phyloP scores from a whole-genome alignment of 2,329 filamentous ascomycete species.

The Xenoacremonium recifei region DNA sequence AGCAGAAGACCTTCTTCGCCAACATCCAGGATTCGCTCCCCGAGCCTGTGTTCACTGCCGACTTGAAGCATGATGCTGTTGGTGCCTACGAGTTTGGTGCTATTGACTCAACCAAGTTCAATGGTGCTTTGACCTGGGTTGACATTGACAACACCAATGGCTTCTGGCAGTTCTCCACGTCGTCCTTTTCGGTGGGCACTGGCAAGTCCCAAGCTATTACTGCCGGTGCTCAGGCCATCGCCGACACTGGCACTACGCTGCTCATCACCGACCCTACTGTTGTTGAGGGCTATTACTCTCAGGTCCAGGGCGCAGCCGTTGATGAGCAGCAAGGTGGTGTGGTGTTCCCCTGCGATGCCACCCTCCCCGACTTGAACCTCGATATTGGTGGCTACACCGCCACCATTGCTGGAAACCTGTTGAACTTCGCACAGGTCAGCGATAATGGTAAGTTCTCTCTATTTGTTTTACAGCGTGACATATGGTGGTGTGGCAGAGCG shows the following conservation, averaged over 20 bases:
- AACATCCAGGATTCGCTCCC: slow-evolving; percentile 62
- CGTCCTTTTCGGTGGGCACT: slow-evolving; percentile 53
- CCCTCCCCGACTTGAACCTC: slow-evolving; percentile 49
- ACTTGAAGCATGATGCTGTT: slow-evolving; percentile 55
- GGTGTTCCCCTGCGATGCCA: slow-evolving; percentile 44
- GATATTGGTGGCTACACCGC: slow-evolving; percentile 61
- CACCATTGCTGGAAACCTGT: slow-evolving; percentile 49
- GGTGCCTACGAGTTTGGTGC: slow-evolving; percentile 71
- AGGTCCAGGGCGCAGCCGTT: slow-evolving; percentile 43
- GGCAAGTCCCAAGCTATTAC: slow-evolving; percentile 34
- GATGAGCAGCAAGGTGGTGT: slow-evolving; percentile 42
- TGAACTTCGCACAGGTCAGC: slow-evolving; percentile 52
- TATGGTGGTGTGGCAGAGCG: too few relatives aligned
- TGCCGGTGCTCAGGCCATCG: slow-evolving; percentile 45
- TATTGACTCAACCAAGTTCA: slow-evolving; percentile 62
- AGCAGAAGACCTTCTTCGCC: slow-evolving; percentile 73
- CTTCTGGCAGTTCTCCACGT: slow-evolving; percentile 60
- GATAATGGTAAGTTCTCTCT: slow-evolving; percentile 45
- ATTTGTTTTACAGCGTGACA: not conserved
- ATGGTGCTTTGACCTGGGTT: slow-evolving; percentile 58
- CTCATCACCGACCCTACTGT: slow-evolving; percentile 57
- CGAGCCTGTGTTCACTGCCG: slow-evolving; percentile 67
- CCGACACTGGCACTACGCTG: slow-evolving; percentile 63
- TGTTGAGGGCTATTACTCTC: slow-evolving; percentile 46
- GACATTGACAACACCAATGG: slow-evolving; percentile 60